Base-by-base conservation (phyloP, 2,329 filamentous ascomycete genomes). In the Gnomoniopsis smithogilvyi region DNA sequence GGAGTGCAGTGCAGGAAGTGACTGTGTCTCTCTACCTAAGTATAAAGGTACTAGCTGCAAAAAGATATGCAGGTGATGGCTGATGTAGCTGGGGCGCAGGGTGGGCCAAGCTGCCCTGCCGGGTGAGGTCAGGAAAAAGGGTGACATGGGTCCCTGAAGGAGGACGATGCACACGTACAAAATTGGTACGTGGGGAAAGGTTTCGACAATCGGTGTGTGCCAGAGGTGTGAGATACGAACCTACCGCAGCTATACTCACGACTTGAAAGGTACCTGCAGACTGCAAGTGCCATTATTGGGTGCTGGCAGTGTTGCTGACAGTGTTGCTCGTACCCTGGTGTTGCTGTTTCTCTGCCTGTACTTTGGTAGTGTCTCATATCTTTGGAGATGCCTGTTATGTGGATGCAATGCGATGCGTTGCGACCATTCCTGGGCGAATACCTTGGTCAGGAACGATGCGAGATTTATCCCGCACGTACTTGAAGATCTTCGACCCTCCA, bases 1-100 rank as follows among this genome's bases (percentile, higher is more conserved):
- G 46, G 21, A 24, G 17, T 24, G 45, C 45, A 24, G 30, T 45
- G 46, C 33, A 51, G 47, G 22, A 19, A 56, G 46, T 43, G 46
- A 51, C 34, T 50, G 50, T 50, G 30, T 22, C 36, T 51, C 53
- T 49, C 54, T 54, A 49, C 60, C 54, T 57, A 34, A 41, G 49
- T 51, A 51, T 45, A 51, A 45, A 38, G 41, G 53, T 26, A 30
- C 51, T 22, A 53, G 50, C 53, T 58, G 46, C 46, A 52, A 54
- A 51, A 41, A 55, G 51, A n/a, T 45, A 52, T 54, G 60, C 53
- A 57, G 57, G 57, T 62, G 53, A 52, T 21, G 54, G 57, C 53
- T 46, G 36, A 60, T 54, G 60, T 62, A 62, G 56, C 54, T 55
- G 60, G 49, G 60, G 60, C 57, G 60, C 60, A 62, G 60, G 60